Evolutionary conservation across 805 yeast species (phyloP), one percentile per base, ranked within the genome.

Genomic region (Wickerhamiella azymoides): DNA sequence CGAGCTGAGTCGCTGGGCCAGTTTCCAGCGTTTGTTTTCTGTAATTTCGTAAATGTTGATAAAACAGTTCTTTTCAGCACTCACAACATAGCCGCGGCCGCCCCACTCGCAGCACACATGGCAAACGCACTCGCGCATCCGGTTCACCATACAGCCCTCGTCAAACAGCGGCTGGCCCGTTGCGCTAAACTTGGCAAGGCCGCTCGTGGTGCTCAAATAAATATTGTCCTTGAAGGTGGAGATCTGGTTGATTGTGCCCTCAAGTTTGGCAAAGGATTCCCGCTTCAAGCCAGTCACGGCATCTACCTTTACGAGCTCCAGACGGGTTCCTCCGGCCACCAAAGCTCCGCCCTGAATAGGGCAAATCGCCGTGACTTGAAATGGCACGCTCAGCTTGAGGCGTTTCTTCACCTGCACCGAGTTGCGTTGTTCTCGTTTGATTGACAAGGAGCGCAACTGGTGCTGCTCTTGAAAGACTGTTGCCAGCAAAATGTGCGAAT

Each of bases 361-460:
- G 11, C 2, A 16, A 9, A 42, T 26, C 8, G 21, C 6, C 5
- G 16, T 11, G 17, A 42, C 30, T 11, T 7, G n/a, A 2, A n/a
- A 3, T 1, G 14, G 10, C 13, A 36, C 30, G 7, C 8, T 30
- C 11, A 19, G 21, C 16, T 44, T 45, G 28, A 39, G 40, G 9
- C 47, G 30, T 21, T 40, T 45, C 37, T 18, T 28, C 11, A 39
- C 18, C 2, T 3, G 2, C 18, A 39, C 17, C 3, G 10, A 24
- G 16, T 39, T 27, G 10, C 44, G 43, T 10, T 39, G 43, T 10
- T 39, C 41, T 10, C 47, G 28, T 14, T 45, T 39, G 11, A 45
- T 27, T 5, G 37, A 25, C 26, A 41, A 19, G 4, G 40, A 19
- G 14, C 47, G 27, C 19, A 45, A 5, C n/a, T 16, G 5, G 17